Percentiles rank a stretch among this genome's conserved stretches.
These are phyloP conservation scores for Cladosporium sp. DNA, from an alignment of 2,329 filamentous ascomycete species.

Conservation along the genomic window DNA sequence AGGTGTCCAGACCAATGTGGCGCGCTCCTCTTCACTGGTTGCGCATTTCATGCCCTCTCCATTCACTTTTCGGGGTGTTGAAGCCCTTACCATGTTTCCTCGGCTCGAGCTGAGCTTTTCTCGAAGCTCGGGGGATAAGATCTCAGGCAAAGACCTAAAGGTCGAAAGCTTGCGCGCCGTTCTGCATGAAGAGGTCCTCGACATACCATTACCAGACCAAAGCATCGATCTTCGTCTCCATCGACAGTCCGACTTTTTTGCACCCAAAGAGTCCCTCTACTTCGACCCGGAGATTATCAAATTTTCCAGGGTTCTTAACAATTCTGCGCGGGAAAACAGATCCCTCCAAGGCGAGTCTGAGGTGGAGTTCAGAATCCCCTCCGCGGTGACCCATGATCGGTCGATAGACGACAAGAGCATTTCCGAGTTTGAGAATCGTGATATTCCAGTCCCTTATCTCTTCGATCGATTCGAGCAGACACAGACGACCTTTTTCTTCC, in stretches of 20 bases:
- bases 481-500: constrained; percentile 17
- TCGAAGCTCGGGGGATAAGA: background rate
- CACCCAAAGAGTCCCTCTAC: constrained; percentile 1
- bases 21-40: constrained; percentile 6
- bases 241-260: constrained; percentile 12
- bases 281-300: constrained; percentile 16
- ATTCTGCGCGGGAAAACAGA: constrained; percentile 15
- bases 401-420: background rate
- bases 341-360: constrained; percentile 18
- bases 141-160: background rate
- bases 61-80: constrained; percentile 8
- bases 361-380: constrained; percentile 20
- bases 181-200: background rate
- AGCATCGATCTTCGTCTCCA: constrained; percentile 22
- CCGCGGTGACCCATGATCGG: constrained; percentile 12
- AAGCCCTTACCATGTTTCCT: constrained; percentile 14
- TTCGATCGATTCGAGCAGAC: constrained; percentile 28
- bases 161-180: constrained; percentile 8
- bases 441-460: constrained; percentile 20
- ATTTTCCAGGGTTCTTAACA: constrained; percentile 18
- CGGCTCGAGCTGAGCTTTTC: constrained; percentile 16
- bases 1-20: background rate
- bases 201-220: constrained; percentile 19
- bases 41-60: constrained; percentile 18
- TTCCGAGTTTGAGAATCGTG: no score